phyloP scores from a whole-genome alignment of 2,329 filamentous ascomycete species.

The Clathrospora elynae region DNA sequence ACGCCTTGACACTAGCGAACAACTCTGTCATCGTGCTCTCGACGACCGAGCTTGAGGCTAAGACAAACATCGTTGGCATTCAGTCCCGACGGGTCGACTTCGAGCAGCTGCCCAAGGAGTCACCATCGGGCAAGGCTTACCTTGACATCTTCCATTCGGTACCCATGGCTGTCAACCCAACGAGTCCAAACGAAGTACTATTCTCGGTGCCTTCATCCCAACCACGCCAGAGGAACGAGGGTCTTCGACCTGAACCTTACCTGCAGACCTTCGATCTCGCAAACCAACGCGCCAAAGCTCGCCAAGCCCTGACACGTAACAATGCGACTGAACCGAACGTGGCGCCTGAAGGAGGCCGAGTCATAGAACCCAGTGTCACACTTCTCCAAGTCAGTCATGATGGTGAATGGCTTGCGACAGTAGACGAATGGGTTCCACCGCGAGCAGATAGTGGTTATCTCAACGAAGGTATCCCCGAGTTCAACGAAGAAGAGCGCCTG shows the following conservation, averaged over 20 bases:
- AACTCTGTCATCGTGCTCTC: conserved; percentile 92
- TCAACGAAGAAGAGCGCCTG: conserved; percentile 52
- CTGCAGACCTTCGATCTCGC: conserved; percentile 89
- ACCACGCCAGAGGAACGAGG: conserved; percentile 40
- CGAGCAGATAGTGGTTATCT: conserved; percentile 68
- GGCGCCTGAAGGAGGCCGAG: conserved; percentile 70
- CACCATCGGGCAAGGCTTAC: conserved; percentile 21
- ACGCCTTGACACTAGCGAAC: conserved; percentile 83
- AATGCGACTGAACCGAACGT: conserved; percentile 82
- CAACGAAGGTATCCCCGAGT: conserved; percentile 48
- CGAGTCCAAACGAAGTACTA: conserved; percentile 49
- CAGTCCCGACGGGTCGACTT: conserved; percentile 58
- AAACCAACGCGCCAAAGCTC: conserved; percentile 75
- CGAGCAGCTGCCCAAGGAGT: conserved; percentile 33
- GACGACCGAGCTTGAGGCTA: conserved; percentile 85
- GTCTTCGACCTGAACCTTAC: conserved; percentile 58
- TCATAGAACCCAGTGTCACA: conserved; percentile 78
- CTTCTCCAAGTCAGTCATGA: conserved; percentile 77
- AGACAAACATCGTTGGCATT: conserved; percentile 80
- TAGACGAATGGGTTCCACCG: conserved; percentile 88
- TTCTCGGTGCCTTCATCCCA: conserved; percentile 60
- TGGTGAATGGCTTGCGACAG: conserved; percentile 86
- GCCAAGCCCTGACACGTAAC: conserved; percentile 86
- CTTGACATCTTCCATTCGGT: conserved; percentile 34
- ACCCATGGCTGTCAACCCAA: conserved; percentile 51